Evolutionary conservation across 2,329 filamentous ascomycete species (phyloP), one percentile per base, ranked within the genome.

Genomic region (Cyphellophora europaea): DNA sequence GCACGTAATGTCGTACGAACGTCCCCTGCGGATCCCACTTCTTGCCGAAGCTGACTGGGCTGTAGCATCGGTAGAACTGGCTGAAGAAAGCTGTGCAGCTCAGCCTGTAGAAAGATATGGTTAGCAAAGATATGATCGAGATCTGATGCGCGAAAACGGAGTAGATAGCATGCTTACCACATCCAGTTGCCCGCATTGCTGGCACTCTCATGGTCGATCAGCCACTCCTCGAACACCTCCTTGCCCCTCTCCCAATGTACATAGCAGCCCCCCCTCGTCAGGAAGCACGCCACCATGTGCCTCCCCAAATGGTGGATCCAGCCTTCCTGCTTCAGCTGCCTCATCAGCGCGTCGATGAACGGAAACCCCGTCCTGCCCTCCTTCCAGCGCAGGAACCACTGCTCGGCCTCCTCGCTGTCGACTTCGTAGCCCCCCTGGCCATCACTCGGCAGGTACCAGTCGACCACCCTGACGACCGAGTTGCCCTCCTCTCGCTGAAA

Each of bases 301-400:
- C 82, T 71, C 2, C 81, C 82, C 0, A 87, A 66, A 52, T 88
- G 82, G 52, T 88, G 82, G 6, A 87, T 83, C 82, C 82, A 88
- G 17, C 82, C 82, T 52, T 86, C 81, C 2, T 65, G 53, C 11
- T 68, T 65, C 11, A 88, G 65, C 54, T 87, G 82, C 1, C 81
- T 72, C 82, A 88, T 87, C 27, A 87, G 64, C 0, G 80, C 81
- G 50, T 88, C 82, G 46, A 88, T 85, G 74, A 79, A 87, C 0
- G 82, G 82, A 42, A 87, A 87, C 0, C 82, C 82, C 0, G 82
- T 88, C 15, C 66, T 59, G 2, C 82, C 82, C 19, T 66, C 53
- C 49, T 73, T 73, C 82, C 81, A 88, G 33, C 81, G 70, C 42
- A 65, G 63, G 53, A 86, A 81, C 69, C 74, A 80, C 6, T 56